Percentiles rank a stretch among this genome's conserved stretches.
Evolutionary conservation across 345 rosid genomes (phyloP).

Genomic region (Laguncularia racemosa): DNA sequence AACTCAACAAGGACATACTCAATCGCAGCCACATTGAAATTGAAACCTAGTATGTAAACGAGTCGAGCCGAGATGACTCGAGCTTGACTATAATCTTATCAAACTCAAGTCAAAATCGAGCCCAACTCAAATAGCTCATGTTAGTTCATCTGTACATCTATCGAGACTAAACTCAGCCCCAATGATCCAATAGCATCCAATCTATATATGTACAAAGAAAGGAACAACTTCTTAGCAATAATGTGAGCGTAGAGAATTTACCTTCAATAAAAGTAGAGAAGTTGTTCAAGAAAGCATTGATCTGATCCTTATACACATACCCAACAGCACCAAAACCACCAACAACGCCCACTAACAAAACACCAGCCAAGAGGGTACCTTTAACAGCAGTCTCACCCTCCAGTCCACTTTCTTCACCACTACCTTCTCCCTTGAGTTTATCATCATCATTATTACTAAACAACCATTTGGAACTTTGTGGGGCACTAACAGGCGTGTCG

Average conservation of each 20-base stretch:
- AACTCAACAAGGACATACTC: no score
- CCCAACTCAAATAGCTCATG: neutral
- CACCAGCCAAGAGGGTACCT: slow-evolving; percentile 82
- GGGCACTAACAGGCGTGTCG: slow-evolving; percentile 35
- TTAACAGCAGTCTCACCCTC: slow-evolving; percentile 59
- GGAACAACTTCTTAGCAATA: neutral
- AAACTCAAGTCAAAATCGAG: no score
- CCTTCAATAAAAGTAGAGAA: slow-evolving; percentile 88
- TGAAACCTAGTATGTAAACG: no score
- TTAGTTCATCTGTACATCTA: no score
- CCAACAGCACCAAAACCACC: slow-evolving; percentile 80
- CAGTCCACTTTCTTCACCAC: slow-evolving; percentile 16
- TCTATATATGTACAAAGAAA: neutral
- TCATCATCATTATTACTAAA: slow-evolving; percentile 45
- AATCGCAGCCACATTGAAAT: no score
- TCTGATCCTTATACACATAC: slow-evolving; percentile 70
- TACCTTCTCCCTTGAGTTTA: slow-evolving; percentile 6
- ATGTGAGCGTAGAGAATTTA: slow-evolving; percentile 8
- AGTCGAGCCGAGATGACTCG: no score
- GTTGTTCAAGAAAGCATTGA: slow-evolving; percentile 68
- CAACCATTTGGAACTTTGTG: slow-evolving; percentile 65
- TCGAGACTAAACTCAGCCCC: neutral
- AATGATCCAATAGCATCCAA: neutral
- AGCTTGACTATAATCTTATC: no score
- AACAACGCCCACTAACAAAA: slow-evolving; percentile 71